Conservation (phyloP, 129 eudicot genomes). For the Cynara cardunculus region DNA sequence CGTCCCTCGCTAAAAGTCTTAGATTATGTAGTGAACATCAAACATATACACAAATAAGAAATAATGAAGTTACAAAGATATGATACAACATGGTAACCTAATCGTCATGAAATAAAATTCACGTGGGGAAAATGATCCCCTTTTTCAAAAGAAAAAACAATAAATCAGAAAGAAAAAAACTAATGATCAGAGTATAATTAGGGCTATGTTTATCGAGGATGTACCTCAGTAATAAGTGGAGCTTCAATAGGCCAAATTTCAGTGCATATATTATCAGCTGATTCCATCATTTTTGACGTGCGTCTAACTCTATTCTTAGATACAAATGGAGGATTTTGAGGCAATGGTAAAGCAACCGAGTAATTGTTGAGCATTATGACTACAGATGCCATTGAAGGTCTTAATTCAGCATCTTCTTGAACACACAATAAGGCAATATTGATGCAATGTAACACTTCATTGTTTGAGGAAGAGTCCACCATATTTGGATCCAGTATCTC, state of each 20-base stretch:
- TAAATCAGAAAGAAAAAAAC: too few species aligned
- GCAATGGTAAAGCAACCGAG: slow-evolving; percentile 12
- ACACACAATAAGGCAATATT: slow-evolving; percentile 28
- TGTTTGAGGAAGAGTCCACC: neutral
- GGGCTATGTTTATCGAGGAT: slow-evolving; percentile 21
- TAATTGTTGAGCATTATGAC: slow-evolving; percentile 22
- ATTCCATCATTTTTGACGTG: neutral
- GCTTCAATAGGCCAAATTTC: neutral
- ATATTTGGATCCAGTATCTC: slow-evolving; percentile 14
- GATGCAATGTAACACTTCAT: slow-evolving; percentile 14
- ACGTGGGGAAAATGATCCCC: neutral
- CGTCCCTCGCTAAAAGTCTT: too few species aligned
- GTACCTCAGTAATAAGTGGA: slow-evolving; percentile 10
- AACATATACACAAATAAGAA: too few species aligned
- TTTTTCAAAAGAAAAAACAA: neutral
- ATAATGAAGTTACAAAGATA: too few species aligned
- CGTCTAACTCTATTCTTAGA: neutral
- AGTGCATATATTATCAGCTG: neutral
- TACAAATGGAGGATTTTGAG: slow-evolving; percentile 25
- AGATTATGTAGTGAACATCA: too few species aligned
- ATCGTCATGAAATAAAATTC: too few species aligned
- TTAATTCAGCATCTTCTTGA: slow-evolving; percentile 25
- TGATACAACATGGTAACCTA: too few species aligned
- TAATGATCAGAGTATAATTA: too few species aligned
- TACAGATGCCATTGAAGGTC: slow-evolving; percentile 26